Evolutionary conservation across 148 eudicot genomes (phyloP), one percentile per base, ranked within the genome.

Genomic region (Rhododendron mucronatum): DNA sequence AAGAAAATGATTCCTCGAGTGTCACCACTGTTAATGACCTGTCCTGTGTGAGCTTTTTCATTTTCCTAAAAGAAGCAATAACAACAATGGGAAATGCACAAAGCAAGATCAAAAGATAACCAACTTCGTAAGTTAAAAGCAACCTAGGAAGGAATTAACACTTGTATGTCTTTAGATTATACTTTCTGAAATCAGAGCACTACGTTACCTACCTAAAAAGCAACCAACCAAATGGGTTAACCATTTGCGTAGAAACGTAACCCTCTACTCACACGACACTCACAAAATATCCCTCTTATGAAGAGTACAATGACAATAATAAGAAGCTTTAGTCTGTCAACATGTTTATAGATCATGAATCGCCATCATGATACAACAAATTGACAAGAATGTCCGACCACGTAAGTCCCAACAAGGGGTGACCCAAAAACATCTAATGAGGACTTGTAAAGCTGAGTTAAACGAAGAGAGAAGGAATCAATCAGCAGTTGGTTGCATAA

Each of bases 51-150:
- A 96, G 95, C 89, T 88, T 94, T 92, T 93, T 95, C 94, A 94
- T 87, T 90, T 92, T 94, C 88, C 90, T 92, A 80, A 96, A 95
- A 84, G 98, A 93, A 76, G 95, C 92, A 88, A 96, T 90, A 82
- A 95, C 89, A 5, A 92, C 89, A 81, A 96, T 90, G 79, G 97
- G 92, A 88, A 96, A 97, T 95, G 98, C 97, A 94, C 85, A 82
- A 84, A 86, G 82, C 83, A 88, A 41, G 44, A 41, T 41, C 44
- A 41, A 26, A 75, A 16, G n/a, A 75, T 75, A 20, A 39, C 79
- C 39, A 20, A 39, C 47, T 18, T 75, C 12, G 79, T 44, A 75
- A 75, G 47, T 4, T 73, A 41, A 12, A 73, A 73, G 48, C 44
- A 74, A 35, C 44, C 78, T 33, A 55, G 61, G 21, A 55, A 55